Percentiles rank a stretch among this genome's conserved stretches.
Evolutionary conservation across 2,329 filamentous ascomycete genomes (phyloP).

Genomic region (Xylaria sp.): DNA sequence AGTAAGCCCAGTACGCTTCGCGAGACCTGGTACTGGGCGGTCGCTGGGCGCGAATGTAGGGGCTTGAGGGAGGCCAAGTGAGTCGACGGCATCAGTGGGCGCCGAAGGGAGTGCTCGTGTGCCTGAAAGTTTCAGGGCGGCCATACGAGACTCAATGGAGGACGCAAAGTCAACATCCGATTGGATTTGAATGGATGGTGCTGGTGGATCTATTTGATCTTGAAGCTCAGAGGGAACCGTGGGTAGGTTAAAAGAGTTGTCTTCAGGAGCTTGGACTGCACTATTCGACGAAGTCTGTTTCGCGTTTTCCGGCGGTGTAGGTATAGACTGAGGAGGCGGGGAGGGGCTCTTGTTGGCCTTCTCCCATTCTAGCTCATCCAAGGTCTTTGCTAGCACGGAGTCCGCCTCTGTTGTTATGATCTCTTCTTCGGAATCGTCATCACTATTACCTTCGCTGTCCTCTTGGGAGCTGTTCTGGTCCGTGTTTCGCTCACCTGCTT

Average conservation of each 20-base stretch:
- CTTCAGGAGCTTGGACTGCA: background rate
- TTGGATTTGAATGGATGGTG: slow-evolving; percentile 32
- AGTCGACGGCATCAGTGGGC: slow-evolving; percentile 48
- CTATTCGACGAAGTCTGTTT: slow-evolving; percentile 19
- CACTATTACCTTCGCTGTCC: slow-evolving; percentile 14
- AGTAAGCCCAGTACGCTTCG: slow-evolving; percentile 59
- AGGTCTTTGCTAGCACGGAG: slow-evolving; percentile 57
- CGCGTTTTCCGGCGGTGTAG: slow-evolving; percentile 12
- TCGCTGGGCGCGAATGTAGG: slow-evolving; percentile 61
- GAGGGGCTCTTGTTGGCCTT: slow-evolving; percentile 35
- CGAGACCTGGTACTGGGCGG: slow-evolving; percentile 53
- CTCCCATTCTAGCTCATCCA: slow-evolving; percentile 58
- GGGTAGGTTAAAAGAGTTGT: slow-evolving; percentile 55
- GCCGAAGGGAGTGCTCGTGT: slow-evolving; percentile 43
- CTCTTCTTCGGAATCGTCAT: slow-evolving; percentile 61
- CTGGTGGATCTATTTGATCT: slow-evolving; percentile 47
- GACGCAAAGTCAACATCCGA: slow-evolving; percentile 53
- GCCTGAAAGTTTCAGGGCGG: slow-evolving; percentile 56
- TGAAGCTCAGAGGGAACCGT: slow-evolving; percentile 58
- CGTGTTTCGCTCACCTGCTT: slow-evolving; percentile 18
- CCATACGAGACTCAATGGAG: slow-evolving; percentile 63
- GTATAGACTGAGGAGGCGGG: slow-evolving; percentile 23
- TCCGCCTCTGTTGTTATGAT: slow-evolving; percentile 58
- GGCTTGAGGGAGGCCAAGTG: slow-evolving; percentile 59
- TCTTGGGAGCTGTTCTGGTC: background rate